Evolutionary conservation across 1,139 yeast species (phyloP), one percentile per base, ranked within the genome.

Genomic region (Suhomyces chickasaworum): DNA sequence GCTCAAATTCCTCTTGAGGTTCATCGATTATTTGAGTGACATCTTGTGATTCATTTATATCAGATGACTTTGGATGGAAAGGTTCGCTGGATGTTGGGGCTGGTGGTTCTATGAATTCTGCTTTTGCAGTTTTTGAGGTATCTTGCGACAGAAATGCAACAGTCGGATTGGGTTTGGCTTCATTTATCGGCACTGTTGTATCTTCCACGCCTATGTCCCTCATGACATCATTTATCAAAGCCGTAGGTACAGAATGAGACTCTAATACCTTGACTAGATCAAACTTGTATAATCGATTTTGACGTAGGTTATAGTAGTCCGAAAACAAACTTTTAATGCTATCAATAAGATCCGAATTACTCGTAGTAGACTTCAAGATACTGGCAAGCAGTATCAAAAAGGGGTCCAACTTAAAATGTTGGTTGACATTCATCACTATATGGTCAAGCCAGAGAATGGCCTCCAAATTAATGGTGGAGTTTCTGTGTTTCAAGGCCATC

Each of bases 251-350:
- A n/a, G 65, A 62, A 42, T 75, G 75, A 7, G 56, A 52, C 32
- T 68, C 66, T 50, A 86, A 55, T 44, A 81, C 83, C 21, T 68
- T 66, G 4, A 74, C 64, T 32, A 86, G 68, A 47, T 82, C 87
- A 16, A 63, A 66, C 53, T 73, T 71, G 15, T 61, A 61, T 35
- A 62, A 49, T 31, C 58, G 53, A 47, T 69, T 69, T 21, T 60
- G 65, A 46, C 60, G 62, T 46, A 63, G 49, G 32, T 57, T 56
- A 50, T 67, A 71, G 54, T 65, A 70, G 42, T 54, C 54, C 2
- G 56, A 56, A 21, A 71, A 59, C 33, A 73, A 57, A 6, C 50
- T 48, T 39, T 48, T 53, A 4, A 64, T 51, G 13, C 59, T 51
- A 16, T 51, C 50, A 16, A 58, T 49, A n/a, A 43, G 51, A 17